Base-by-base conservation (phyloP, 768 basidiomycete genomes). In the Pholiota conissans region DNA sequence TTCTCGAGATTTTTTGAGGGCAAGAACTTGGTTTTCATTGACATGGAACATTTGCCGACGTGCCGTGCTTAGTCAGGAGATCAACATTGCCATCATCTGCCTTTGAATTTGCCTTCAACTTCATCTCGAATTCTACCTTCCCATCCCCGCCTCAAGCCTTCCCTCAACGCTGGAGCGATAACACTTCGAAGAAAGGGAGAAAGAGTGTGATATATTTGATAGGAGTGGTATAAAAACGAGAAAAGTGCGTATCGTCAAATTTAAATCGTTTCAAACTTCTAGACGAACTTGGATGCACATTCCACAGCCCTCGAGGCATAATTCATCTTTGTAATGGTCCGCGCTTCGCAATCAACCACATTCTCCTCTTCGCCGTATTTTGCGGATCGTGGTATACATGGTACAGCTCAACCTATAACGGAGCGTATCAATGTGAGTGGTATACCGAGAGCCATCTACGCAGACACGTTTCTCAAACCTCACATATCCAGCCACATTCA, bases 341-440 rank as follows among this genome's bases (percentile, higher is more conserved):
- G 81, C 53, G 70, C 73, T 32, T 77, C 75, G 37, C 79, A 81
- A 66, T 70, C 78, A 22, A 75, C 74, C 52, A 71, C 90, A 1
- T 92, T 92, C 73, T 92, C 91, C 0, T 78, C 86, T 24, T 78
- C 84, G 10, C 73, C 87, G 2, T 91, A 90, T 73, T 93, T 93
- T 66, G 83, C 84, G 60, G 90, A 92, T 67, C 81, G 90, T 55
- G 90, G 90, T 2, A 58, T 71, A 8, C 78, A 87, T 67, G 90
- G 89, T 1, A 81, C 80, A 47, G 88, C 91, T 8, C 83, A 90
- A 64, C 90, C 90, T 42, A 89, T 92, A 58, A 85, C 87, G n/a
- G 87, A 92, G 69, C 79, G 81, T 26, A 83, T 92, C 28, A 84
- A 91, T 70, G 90, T 91, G 75, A 67, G 85, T 42, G 29, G 28